Evolutionary conservation across 225 moss, liverwort and hornwort genomes (phyloP).

Genomic region (Antitrichia curtipendula): DNA sequence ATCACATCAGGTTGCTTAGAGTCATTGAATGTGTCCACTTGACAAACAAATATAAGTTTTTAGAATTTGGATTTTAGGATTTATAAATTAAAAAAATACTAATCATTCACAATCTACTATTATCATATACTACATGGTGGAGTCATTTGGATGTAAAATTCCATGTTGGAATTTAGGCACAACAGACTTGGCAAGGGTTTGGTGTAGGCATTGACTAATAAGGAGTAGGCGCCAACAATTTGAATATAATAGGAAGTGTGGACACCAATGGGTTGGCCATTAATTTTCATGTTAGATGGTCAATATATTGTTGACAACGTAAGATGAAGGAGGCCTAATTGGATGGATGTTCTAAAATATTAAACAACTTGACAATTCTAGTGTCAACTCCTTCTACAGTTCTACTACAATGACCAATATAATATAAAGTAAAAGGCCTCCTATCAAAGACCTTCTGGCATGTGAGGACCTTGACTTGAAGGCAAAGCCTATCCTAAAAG

Average conservation of each 20-base stretch:
- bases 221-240: background rate
- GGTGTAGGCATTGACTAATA: background rate
- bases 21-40: too few species aligned
- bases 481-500: background rate
- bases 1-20: too few species aligned
- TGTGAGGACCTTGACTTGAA: background rate
- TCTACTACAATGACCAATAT: too few species aligned
- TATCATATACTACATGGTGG: background rate
- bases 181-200: background rate
- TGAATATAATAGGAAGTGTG: background rate
- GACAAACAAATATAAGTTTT: too few species aligned
- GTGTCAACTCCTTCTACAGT: too few species aligned
- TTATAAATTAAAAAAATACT: background rate
- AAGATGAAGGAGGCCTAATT: background rate
- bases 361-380: background rate
- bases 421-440: background rate
- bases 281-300: background rate
- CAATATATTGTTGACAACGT: background rate
- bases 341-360: background rate
- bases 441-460: fast-evolving
- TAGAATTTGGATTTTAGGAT: too few species aligned
- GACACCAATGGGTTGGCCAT: background rate
- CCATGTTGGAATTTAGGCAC: background rate
- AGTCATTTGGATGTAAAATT: background rate
- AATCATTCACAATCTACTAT: background rate